Conservation (phyloP, 2,329 filamentous ascomycete genomes). For the Colletotrichum tropicale region DNA sequence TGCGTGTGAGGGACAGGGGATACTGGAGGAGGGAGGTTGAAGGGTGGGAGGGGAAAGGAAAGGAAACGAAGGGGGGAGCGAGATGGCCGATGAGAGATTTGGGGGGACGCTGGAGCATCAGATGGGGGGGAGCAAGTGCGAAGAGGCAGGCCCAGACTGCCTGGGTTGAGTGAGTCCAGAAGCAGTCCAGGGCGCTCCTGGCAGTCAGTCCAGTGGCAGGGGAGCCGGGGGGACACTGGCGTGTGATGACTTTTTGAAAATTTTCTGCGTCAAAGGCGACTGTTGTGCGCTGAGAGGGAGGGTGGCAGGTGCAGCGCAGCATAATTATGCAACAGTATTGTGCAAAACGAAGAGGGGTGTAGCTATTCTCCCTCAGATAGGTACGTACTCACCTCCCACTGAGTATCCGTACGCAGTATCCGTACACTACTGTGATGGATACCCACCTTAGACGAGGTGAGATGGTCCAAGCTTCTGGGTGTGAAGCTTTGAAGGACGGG, state of each 20-base stretch:
- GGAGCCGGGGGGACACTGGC: conserved; percentile 4
- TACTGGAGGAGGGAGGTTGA: background rate
- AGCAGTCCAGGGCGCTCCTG: background rate
- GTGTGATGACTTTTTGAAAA: conserved; percentile 15
- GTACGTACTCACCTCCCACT: background rate
- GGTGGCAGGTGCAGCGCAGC: background rate
- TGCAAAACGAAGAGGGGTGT: background rate
- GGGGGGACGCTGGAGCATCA: background rate
- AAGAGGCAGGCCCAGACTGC: background rate
- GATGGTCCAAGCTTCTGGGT: background rate
- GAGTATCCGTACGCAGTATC: no score
- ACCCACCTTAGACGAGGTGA: background rate
- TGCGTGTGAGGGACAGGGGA: background rate
- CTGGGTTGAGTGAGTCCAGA: background rate
- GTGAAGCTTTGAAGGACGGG: background rate
- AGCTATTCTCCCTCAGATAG: background rate
- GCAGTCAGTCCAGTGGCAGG: background rate
- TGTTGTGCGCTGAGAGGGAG: background rate
- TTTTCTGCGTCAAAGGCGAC: conserved; percentile 21
- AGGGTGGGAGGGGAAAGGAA: background rate
- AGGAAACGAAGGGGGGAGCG: background rate
- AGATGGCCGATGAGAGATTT: background rate
- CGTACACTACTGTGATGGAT: background rate
- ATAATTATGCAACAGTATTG: background rate
- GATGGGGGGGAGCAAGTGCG: background rate